These are phyloP conservation scores for Hypoxylon perforatum DNA, from an alignment of 495 filamentous ascomycete genomes.

Conservation along the genomic window DNA sequence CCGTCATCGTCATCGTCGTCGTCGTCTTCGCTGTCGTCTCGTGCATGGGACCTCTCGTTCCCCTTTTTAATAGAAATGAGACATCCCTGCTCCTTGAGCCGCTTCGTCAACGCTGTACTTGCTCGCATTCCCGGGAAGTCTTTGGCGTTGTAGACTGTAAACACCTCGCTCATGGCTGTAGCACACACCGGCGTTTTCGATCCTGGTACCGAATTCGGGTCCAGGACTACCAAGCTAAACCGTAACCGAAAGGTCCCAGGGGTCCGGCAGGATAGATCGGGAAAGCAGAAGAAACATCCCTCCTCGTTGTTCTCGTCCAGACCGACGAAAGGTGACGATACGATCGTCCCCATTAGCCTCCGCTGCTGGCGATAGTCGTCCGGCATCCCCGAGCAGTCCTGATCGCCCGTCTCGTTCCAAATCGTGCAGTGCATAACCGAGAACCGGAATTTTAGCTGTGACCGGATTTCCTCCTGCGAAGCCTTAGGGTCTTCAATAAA, in stretches of 20 bases:
- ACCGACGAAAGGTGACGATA: conserved; percentile 78
- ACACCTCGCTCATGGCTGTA: conserved; percentile 77
- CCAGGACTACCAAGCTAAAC: conserved; percentile 87
- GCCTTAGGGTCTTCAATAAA: conserved; percentile 72
- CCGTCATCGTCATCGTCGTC: conserved; percentile 55
- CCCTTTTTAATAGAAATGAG: conserved; percentile 85
- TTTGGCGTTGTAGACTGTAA: conserved; percentile 93
- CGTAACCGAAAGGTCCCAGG: conserved; percentile 84
- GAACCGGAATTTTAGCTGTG: conserved; percentile 75
- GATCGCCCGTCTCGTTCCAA: conserved; percentile 69
- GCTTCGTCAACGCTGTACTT: conserved; percentile 74
- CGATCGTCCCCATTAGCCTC: conserved; percentile 81
- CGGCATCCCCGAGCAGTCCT: conserved; percentile 69
- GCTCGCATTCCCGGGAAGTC: conserved; percentile 95
- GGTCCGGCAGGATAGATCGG: conserved; percentile 90
- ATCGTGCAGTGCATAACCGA: conserved; percentile 86
- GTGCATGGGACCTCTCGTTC: conserved; percentile 67
- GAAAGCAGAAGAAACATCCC: conserved; percentile 93
- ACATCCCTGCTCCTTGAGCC: conserved; percentile 78
- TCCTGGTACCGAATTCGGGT: conserved; percentile 63
- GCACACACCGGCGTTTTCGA: conserved; percentile 71
- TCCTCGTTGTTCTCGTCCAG: conserved; percentile 72
- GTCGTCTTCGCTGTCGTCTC: conserved; percentile 62
- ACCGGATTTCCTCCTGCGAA: conserved; percentile 62
- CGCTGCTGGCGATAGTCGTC: conserved; percentile 70